Conservation (phyloP, 1,139 yeast genomes). For the Kazachstania sp. region DNA sequence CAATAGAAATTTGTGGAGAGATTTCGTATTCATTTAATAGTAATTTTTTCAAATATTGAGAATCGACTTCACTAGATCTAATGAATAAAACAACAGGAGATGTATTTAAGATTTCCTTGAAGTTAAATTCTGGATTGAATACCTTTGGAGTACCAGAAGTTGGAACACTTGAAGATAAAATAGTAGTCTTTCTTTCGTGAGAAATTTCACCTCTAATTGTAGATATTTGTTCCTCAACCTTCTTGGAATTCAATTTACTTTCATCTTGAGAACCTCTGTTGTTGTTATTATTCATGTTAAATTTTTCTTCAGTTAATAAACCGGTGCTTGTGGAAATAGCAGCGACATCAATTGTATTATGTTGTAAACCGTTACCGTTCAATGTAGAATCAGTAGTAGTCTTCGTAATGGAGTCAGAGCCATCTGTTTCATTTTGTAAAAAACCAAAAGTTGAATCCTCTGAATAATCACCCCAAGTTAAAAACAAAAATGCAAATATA, state of each 20-base stretch:
- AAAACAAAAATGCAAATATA: conserved; percentile 4
- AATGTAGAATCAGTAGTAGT: background rate
- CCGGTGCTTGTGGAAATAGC: background rate
- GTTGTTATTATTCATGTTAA: background rate
- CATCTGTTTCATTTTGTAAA: background rate
- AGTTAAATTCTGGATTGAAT: conserved; percentile 11
- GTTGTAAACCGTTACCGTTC: background rate
- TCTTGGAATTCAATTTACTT: conserved; percentile 8
- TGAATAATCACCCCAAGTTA: conserved; percentile 12
- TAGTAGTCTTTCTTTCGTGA: background rate
- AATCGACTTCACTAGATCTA: conserved; percentile 29
- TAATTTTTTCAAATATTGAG: conserved; percentile 53
- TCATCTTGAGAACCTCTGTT: conserved; percentile 3
- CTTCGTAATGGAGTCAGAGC: background rate
- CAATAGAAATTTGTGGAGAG: conserved; percentile 56
- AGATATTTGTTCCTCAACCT: conserved; percentile 14
- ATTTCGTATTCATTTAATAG: conserved; percentile 52
- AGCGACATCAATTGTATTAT: background rate
- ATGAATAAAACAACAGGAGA: conserved; percentile 24
- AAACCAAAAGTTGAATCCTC: conserved; percentile 1
- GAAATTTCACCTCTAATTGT: conserved; percentile 12
- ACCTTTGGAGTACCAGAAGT: background rate
- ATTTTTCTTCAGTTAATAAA: background rate
- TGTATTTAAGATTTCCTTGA: conserved; percentile 21
- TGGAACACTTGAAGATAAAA: background rate